Percentiles rank a stretch among this genome's conserved stretches.
These are phyloP conservation scores for Harrya chromipes DNA, from an alignment of 768 basidiomycete species.

Conservation along the genomic window DNA sequence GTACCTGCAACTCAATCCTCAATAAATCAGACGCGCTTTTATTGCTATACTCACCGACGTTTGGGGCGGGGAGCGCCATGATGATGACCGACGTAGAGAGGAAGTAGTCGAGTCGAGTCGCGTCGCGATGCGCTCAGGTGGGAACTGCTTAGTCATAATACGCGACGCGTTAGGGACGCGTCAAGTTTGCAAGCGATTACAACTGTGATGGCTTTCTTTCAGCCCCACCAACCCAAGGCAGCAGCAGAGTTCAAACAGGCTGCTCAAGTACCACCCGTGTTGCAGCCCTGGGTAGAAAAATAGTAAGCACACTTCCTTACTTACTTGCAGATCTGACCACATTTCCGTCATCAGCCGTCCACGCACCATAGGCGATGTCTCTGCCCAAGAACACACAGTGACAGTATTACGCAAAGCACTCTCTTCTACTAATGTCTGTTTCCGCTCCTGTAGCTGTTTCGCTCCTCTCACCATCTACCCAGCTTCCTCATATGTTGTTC, in stretches of 20 bases:
- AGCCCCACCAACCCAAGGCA: constrained; percentile 40
- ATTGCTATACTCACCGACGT: constrained; percentile 14
- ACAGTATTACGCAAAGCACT: constrained; percentile 89
- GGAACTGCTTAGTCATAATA: constrained; percentile 30
- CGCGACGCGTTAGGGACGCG: constrained; percentile 48
- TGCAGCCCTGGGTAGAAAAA: constrained; percentile 98
- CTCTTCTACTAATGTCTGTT: constrained; percentile 82
- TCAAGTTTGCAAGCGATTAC: no score
- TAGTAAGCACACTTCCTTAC: constrained; percentile 58
- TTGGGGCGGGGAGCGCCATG: constrained; percentile 20
- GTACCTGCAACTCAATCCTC: constrained; percentile 10
- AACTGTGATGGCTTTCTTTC: constrained; percentile 66
- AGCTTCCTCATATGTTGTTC: constrained; percentile 99
- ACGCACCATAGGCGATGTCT: constrained; percentile 96
- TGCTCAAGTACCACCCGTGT: constrained; percentile 43
- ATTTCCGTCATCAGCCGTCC: constrained; percentile 63
- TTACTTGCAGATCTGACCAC: not conserved
- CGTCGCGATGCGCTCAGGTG: constrained; percentile 27
- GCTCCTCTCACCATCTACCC: constrained; percentile 15
- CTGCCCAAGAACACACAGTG: constrained; percentile 95
- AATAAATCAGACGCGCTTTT: constrained; percentile 4
- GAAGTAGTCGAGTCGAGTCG: constrained; percentile 16
- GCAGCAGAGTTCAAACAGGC: constrained; percentile 41
- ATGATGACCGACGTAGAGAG: constrained; percentile 6
- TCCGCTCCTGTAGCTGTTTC: not conserved